Evolutionary conservation across 2,329 filamentous ascomycete species (phyloP), one percentile per base, ranked within the genome.

Genomic region (Seiridium cupressi): DNA sequence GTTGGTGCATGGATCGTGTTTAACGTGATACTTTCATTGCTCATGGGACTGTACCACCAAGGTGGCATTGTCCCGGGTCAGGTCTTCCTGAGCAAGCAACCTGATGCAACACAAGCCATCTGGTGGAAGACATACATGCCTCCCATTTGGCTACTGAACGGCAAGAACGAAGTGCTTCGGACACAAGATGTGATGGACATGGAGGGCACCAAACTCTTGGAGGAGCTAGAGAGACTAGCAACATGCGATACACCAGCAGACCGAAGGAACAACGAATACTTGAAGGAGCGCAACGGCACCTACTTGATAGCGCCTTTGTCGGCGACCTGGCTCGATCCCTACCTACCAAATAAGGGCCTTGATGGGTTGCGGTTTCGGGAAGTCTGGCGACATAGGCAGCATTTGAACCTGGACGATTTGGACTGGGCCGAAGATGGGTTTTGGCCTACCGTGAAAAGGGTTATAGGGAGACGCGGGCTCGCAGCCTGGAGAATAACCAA

Each of bases 41-140:
- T 94, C 51, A 93, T 93, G 89, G 91, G 91, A n/a, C 78, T 86
- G 3, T 94, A 92, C 69, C 91, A 94, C 72, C 91, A 94, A 75
- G 91, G 89, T 35, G 91, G 91, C 48, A 85, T 93, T 34, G 82
- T 94, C 1, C 89, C 90, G 0, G 87, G 86, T 5, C 91, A 94
- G 68, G 85, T 90, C 0, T 91, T 91, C 70, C 81, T 94, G 69
- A 89, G 87, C 68, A 84, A 84, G 58, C 87, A 90, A 64, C 81
- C 85, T 4, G 88, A 89, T 63, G 86, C 89, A 7, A 87, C 86
- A 1, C 82, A 89, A 40, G 89, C 88, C 3, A 81, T 91, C 55
- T 94, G 91, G 91, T 94, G 91, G 91, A 93, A 93, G 73, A 93
- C 91, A 1, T 93, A 93, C 71, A 90, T 88, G 71, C 91, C 91